Percentiles rank a stretch among this genome's conserved stretches.
Conservation (phyloP, 805 yeast genomes). For the Isabelozyma pseudorhagii region DNA sequence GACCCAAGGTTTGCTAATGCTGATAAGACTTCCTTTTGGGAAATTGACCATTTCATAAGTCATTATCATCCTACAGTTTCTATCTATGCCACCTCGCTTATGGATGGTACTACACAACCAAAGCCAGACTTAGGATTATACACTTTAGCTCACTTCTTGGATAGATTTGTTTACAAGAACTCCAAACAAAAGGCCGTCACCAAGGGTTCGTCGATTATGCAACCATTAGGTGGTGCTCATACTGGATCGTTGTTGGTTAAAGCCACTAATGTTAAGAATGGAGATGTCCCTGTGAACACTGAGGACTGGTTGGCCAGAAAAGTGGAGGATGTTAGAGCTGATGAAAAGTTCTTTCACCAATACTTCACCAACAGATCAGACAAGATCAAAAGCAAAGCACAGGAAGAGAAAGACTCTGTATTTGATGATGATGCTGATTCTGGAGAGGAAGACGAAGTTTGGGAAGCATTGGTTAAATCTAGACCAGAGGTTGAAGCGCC, state of each 20-base stretch:
- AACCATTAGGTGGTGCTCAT: constrained; percentile 87
- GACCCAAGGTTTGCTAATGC: constrained; percentile 95
- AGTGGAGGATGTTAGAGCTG: constrained; percentile 70
- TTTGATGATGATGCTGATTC: constrained; percentile 32
- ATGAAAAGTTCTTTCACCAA: constrained; percentile 83
- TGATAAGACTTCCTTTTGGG: constrained; percentile 81
- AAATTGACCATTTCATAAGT: constrained; percentile 62
- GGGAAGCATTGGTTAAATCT: constrained; percentile 75
- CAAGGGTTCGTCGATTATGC: constrained; percentile 96
- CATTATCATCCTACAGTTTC: constrained; percentile 94
- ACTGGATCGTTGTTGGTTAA: constrained; percentile 67
- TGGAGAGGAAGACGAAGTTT: constrained; percentile 68
- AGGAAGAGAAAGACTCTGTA: constrained; percentile 21
- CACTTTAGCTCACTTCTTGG: constrained; percentile 86
- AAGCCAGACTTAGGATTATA: constrained; percentile 91
- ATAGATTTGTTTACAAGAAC: constrained; percentile 91
- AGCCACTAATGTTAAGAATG: constrained; percentile 42
- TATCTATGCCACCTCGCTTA: constrained; percentile 67
- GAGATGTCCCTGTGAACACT: constrained; percentile 73
- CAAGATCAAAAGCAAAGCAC: constrained; percentile 23
- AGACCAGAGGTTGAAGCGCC: constrained; percentile 66
- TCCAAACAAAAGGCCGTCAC: constrained; percentile 71
- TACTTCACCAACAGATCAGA: constrained; percentile 66
- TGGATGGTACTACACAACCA: constrained; percentile 47
- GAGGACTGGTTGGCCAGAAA: constrained; percentile 76